A percentile compares a stretch with the other conserved stretches of the same genome.
Evolutionary conservation across 2,329 filamentous ascomycete species (phyloP).

Genomic region (Fusarium sp.): DNA sequence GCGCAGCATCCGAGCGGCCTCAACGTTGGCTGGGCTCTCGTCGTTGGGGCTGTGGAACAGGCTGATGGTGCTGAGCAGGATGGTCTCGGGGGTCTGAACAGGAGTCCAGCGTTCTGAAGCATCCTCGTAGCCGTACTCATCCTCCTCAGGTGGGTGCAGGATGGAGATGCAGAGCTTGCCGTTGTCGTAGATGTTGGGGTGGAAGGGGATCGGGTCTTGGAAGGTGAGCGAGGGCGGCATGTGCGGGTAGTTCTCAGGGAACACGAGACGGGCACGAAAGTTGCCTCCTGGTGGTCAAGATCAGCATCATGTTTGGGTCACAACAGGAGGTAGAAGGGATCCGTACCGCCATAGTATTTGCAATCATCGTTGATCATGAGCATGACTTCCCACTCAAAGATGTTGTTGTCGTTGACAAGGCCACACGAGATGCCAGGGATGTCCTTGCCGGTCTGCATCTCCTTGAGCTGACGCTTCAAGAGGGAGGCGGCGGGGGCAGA

Average conservation of each 20-base stretch:
- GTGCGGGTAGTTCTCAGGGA: conserved; percentile 87
- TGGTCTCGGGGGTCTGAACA: conserved; percentile 95
- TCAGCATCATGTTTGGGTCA: conserved; percentile 20
- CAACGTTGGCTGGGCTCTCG: conserved; percentile 94
- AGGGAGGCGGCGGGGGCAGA: conserved; percentile 75
- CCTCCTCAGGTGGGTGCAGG: conserved; percentile 93
- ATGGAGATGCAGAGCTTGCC: conserved; percentile 97
- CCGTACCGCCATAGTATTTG: conserved; percentile 89
- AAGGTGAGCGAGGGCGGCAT: conserved; percentile 92
- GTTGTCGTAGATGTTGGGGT: conserved; percentile 91
- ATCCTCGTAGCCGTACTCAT: conserved; percentile 92
- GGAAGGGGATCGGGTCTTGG: conserved; percentile 84
- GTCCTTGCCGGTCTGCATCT: conserved; percentile 92
- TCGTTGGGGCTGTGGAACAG: conserved; percentile 94
- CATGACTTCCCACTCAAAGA: conserved; percentile 99
- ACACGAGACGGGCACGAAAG: conserved; percentile 86
- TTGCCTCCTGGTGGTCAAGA: conserved; percentile 75
- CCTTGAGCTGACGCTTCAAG: conserved; percentile 87
- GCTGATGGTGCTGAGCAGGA: conserved; percentile 90
- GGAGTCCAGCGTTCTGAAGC: conserved; percentile 93
- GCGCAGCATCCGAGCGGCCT: conserved; percentile 89
- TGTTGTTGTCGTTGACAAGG: conserved; percentile 83
- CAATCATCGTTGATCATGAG: conserved; percentile 97
- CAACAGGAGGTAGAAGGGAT: neutral
- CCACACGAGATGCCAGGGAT: conserved; percentile 96